Evolutionary conservation across 176 grass and related monocot species (phyloP), one percentile per base, ranked within the genome.

Genomic region (Triticum timopheevii): DNA sequence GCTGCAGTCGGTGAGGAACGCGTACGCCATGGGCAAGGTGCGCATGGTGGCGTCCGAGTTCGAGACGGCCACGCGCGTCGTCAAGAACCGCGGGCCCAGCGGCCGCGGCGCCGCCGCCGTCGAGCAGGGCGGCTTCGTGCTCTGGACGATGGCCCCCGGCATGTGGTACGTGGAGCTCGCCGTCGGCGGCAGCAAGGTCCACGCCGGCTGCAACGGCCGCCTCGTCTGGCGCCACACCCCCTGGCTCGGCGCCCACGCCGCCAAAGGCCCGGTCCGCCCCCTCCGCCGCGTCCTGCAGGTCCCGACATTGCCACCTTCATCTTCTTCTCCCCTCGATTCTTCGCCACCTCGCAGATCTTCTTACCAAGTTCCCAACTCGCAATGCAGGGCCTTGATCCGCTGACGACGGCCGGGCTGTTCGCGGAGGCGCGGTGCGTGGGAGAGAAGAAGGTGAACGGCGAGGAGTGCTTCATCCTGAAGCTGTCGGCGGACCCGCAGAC

Each of bases 381-480:
- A 38, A 80, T 87, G 66, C 82, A 98, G 96, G 96, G 96, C 0
- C 92, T 98, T 1, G 96, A 98, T 90, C 96, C 96, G 24, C 84
- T 98, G 0, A 94, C 92, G 0, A 96, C 96, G 36, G 93, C 93
- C 0, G 79, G 86, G 0, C 80, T 98, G 71, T 98, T 98, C 82
- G 76, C 90, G 23, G 88, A 94, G 78, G 93, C 96, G n/a, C 90
- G 93, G 34, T 98, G 96, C 90, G 93, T 96, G 1, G 91, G 92
- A 10, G 96, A 98, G 92, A 98, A 91, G 84, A 94, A 92, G 34
- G 92, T 98, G 82, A 94, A 94, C 50, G 93, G 92, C 19, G 96
- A 98, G 88, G 96, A 98, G 56, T 98, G 96, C 90, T 98, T 98
- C 93, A 94, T 98, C 79, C 92, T 98, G 31, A 96, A 96, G 88